Conservation (phyloP, 805 yeast species). For the Wickerhamomyces sydowiorum region DNA sequence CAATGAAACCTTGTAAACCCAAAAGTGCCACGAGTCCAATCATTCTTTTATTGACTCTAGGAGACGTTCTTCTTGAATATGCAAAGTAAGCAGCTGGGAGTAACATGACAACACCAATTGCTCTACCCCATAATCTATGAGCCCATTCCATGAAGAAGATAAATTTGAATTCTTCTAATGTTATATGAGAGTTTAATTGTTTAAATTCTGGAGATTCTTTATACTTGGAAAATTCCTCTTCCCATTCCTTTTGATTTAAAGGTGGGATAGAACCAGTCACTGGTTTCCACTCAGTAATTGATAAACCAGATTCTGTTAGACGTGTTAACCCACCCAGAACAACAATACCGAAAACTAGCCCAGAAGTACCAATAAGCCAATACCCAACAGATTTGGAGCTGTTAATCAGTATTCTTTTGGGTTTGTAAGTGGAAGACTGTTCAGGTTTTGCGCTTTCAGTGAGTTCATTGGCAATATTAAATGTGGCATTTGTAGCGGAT, state of each 20-base stretch:
- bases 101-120: slow-evolving; percentile 78
- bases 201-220: slow-evolving; percentile 86
- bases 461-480: not conserved
- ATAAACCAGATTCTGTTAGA: slow-evolving; percentile 90
- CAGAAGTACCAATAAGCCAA: slow-evolving; percentile 84
- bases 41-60: slow-evolving; percentile 60
- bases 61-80: slow-evolving; percentile 55
- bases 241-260: slow-evolving; percentile 75
- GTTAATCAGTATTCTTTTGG: slow-evolving; percentile 15
- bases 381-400: slow-evolving; percentile 62
- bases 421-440: not conserved
- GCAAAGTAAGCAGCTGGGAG: slow-evolving; percentile 84
- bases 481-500: not conserved
- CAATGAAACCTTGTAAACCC: slow-evolving; percentile 92
- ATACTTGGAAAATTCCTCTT: slow-evolving; percentile 74
- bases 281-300: slow-evolving; percentile 98
- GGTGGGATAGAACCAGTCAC: slow-evolving; percentile 96
- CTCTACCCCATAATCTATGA: slow-evolving; percentile 88
- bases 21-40: slow-evolving; percentile 69
- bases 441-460: not conserved
- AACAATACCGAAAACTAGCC: slow-evolving; percentile 89
- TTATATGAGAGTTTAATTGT: slow-evolving; percentile 81
- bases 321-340: slow-evolving; percentile 95
- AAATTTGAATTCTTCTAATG: slow-evolving; percentile 88
- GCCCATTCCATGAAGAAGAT: slow-evolving; percentile 98